Evolutionary conservation across 106 monocot genomes (phyloP), one percentile per base, ranked within the genome.

Genomic region (Agapanthus africanus): DNA sequence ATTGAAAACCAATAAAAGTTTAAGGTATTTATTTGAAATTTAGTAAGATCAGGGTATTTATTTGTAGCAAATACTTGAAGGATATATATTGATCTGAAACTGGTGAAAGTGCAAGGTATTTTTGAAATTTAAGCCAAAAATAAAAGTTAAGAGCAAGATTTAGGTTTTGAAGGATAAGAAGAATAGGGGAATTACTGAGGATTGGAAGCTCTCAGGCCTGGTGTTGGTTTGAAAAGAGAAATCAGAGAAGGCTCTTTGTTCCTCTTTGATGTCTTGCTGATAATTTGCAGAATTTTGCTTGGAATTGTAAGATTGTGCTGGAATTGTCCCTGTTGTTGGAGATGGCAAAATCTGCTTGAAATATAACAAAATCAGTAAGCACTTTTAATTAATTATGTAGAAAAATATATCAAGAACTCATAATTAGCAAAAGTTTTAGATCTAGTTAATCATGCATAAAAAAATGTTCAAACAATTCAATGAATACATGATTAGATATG

Each of bases 261-360:
- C 81, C n/a, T 81, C 79, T 49, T 81, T 84, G 57, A 67, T 66
- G 66, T 15, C 70, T 33, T 74, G 63, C 34, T 79, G 47, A 23
- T 71, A 60, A 35, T 37, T 42, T 1, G 27, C n/a, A 10, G 63
- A 23, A n/a, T 19, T 66, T 61, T 25, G 36, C 37, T 54, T 80
- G 70, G 80, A 81, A 30, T 80, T 71, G 78, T 72, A 57, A 26
- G 75, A 32, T 49, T 75, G 67, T 7, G 51, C 25, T 13, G 83
- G 72, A 16, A 83, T 66, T 36, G 70, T 67, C n/a, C 84, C 88
- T 56, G 84, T 88, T 13, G 84, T 88, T 47, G 84, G 84, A 73
- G 88, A 84, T 15, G 71, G 78, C 49, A 83, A 71, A 19, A 88
- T 78, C 87, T 88, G 66, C 1, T 54, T 13, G 38, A 46, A n/a